A percentile compares a stretch with the other conserved stretches of the same genome.
These are phyloP conservation scores for Aspergillus olivimuriae DNA, from an alignment of 495 filamentous ascomycete genomes.

Conservation along the genomic window DNA sequence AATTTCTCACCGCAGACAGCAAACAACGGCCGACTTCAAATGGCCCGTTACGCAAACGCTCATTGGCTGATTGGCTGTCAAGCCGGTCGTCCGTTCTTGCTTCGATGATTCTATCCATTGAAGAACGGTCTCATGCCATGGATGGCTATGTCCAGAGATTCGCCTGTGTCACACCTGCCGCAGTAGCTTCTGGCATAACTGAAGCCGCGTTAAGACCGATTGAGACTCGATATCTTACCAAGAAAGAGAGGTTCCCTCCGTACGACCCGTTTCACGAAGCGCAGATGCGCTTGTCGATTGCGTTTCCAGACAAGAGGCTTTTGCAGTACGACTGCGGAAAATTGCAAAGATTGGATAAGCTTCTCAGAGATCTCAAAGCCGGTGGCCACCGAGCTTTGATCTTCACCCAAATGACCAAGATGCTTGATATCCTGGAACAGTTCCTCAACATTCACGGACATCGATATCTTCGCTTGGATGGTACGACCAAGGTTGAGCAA, in stretches of 20 bases:
- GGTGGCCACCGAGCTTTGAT: conserved; percentile 91
- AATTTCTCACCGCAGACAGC: conserved; percentile 60
- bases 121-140: conserved; percentile 63
- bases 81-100: conserved; percentile 61
- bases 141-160: conserved; percentile 78
- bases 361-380: conserved; percentile 81
- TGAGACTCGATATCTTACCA: conserved; percentile 46
- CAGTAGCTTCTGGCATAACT: conserved; percentile 70
- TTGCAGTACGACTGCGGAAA: conserved; percentile 98
- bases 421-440: conserved; percentile 93
- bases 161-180: conserved; percentile 83
- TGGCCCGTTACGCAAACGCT: conserved; percentile 33
- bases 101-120: conserved; percentile 65
- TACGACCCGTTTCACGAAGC: conserved; percentile 91
- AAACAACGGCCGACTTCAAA: conserved; percentile 37
- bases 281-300: conserved; percentile 86
- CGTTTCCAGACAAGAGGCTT: conserved; percentile 92
- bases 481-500: conserved; percentile 88
- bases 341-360: conserved; percentile 79
- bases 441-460: conserved; percentile 98
- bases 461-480: conserved; percentile 93
- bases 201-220: conserved; percentile 62
- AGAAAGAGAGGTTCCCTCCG: conserved; percentile 46
- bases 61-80: conserved; percentile 65
- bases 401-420: conserved; percentile 99